Evolutionary conservation across 257 asterid species (phyloP).

Genomic region (Anisodus tanguticus): DNA sequence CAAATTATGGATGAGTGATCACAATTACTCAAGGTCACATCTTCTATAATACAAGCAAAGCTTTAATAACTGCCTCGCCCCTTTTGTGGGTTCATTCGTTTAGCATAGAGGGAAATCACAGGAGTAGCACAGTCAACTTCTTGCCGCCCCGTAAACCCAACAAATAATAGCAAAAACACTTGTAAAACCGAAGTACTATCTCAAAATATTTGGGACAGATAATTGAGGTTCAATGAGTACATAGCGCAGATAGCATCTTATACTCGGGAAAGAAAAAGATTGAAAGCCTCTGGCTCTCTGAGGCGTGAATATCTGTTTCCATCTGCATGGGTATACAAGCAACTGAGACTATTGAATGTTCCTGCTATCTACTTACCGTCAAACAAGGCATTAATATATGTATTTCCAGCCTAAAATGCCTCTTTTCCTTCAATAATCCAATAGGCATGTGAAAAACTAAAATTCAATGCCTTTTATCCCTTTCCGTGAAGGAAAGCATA

Average conservation of each 20-base stretch:
- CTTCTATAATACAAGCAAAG: conserved; percentile 8
- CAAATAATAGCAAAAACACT: neutral
- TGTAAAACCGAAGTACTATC: neutral
- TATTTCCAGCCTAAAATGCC: neutral
- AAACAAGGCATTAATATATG: conserved; percentile 13
- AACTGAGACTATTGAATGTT: neutral
- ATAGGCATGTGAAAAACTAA: conserved; percentile 5
- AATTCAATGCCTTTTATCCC: conserved; percentile 3
- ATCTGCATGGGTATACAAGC: neutral
- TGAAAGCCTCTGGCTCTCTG: neutral
- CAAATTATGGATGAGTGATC: neutral
- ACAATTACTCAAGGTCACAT: neutral
- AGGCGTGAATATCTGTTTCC: neutral
- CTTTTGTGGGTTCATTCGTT: neutral
- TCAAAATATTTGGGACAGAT: neutral
- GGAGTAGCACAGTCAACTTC: conserved; percentile 1
- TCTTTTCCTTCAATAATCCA: neutral
- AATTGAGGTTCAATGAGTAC: conserved; percentile 16
- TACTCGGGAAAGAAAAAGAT: neutral
- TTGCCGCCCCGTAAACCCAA: neutral
- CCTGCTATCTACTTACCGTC: neutral
- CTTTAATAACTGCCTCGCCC: neutral
- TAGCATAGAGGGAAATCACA: neutral
- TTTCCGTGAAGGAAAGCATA: conserved; percentile 2
- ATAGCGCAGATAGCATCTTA: neutral